A percentile compares a stretch with the other conserved stretches of the same genome.
Evolutionary conservation across 208 protist genomes (phyloP).

Genomic region (Trypanosoma avium): DNA sequence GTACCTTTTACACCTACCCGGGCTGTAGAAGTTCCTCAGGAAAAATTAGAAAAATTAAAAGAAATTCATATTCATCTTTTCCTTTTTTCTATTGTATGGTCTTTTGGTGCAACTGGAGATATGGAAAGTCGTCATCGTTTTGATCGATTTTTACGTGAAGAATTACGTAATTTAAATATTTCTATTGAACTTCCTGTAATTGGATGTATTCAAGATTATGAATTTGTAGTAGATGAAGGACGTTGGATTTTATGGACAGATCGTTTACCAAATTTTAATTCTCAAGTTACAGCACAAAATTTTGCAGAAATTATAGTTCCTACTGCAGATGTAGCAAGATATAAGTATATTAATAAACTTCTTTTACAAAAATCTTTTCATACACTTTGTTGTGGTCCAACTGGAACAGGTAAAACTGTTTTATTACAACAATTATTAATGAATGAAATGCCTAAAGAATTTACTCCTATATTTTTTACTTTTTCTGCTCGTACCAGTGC

Average conservation of each 20-base stretch:
- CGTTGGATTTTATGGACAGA: constrained; percentile 94
- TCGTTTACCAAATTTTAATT: constrained; percentile 80
- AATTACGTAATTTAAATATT: constrained; percentile 67
- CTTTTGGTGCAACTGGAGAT: constrained; percentile 95
- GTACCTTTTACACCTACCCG: constrained; percentile 82
- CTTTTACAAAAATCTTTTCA: constrained; percentile 91
- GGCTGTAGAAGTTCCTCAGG: constrained; percentile 76
- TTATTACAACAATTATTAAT: constrained; percentile 94
- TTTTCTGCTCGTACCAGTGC: constrained; percentile 98
- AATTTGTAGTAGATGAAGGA: constrained; percentile 86
- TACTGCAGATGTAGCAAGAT: constrained; percentile 96
- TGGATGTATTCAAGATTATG: constrained; percentile 95
- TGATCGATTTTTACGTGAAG: constrained; percentile 91
- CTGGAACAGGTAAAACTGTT: constrained; percentile 98
- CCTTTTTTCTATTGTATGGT: constrained; percentile 97
- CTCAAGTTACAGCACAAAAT: constrained; percentile 79
- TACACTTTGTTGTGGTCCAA: constrained; percentile 96
- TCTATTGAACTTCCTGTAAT: constrained; percentile 86
- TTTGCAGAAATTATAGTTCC: constrained; percentile 98
- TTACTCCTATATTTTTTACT: constrained; percentile 94
- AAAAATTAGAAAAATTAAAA: constrained; percentile 78
- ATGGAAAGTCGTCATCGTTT: constrained; percentile 89
- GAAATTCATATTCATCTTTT: constrained; percentile 90
- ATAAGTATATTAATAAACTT: constrained; percentile 94
- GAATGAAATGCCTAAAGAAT: constrained; percentile 93